Base-by-base conservation (phyloP, 1,284 basidiomycete genomes). In the Ganoderma meredithae region DNA sequence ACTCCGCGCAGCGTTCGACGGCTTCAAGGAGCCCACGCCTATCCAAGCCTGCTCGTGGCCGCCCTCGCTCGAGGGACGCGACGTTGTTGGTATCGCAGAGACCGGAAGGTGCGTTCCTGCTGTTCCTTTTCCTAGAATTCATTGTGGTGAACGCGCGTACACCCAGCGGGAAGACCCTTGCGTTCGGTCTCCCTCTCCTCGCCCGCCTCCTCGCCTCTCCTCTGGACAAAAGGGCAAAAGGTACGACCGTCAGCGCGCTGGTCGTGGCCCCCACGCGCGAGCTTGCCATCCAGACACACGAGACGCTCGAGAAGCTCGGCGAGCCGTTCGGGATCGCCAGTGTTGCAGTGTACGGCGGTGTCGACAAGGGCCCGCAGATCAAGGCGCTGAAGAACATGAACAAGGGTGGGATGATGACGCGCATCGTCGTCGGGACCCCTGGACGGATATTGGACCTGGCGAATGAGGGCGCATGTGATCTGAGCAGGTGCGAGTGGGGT, bases 11-110 rank as follows among this genome's bases (percentile, higher is more conserved):
- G 93, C 89, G 25, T 91, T 96, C 69, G 81, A 80, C 67, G 81
- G 85, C 10, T 99, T 97, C 83, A 88, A 90, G 68, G 90, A 94
- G 75, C 98, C 98, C 0, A 98, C 97, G 0, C 96, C 97, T 0
- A 97, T 99, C 68, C 97, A 99, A 80, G 92, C 96, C 4, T 98
- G 95, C 76, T 92, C 96, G 43, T 99, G 97, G 97, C 96, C 96
- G 3, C 90, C 95, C 22, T 88, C 95, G 7, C 83, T 99, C 39
- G 85, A 87, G 62, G 94, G 95, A 4, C 86, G 87, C 36, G 96
- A 99, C 79, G 94, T 98, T 0, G 92, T 99, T 44, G 97, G 97
- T 69, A 96, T 99, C 71, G 97, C 97, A 17, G 97, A 99, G 84
- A 99, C 97, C 1, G 97, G 97, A 74, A 95, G 89, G 90, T 90